A percentile compares a stretch with the other conserved stretches of the same genome.
phyloP scores from a whole-genome alignment of 768 basidiomycete species.

The Xerocomus brunneocitrinus region DNA sequence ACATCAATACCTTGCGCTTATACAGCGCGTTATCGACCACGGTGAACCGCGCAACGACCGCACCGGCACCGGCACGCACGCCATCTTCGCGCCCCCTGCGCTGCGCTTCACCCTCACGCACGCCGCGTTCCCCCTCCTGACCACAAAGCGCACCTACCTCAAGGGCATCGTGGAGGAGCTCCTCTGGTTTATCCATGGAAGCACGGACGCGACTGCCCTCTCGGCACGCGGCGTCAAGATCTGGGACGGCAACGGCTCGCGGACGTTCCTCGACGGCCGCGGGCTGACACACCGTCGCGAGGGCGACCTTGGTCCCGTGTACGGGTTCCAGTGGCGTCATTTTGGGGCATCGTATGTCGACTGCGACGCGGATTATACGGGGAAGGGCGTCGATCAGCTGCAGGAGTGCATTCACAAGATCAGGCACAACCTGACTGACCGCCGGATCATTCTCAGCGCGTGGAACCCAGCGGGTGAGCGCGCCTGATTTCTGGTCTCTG shows the following conservation, averaged over 20 bases:
- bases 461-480: constrained; percentile 94
- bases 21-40: constrained; percentile 64
- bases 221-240: constrained; percentile 85
- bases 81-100: constrained; percentile 86
- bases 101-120: constrained; percentile 84
- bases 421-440: constrained; percentile 86
- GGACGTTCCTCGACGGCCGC: constrained; percentile 77
- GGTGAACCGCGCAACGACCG: constrained; percentile 85
- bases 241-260: constrained; percentile 95
- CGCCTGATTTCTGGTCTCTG: neutral
- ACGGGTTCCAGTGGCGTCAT: constrained; percentile 96
- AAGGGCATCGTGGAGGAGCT: constrained; percentile 92
- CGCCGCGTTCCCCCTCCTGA: constrained; percentile 78
- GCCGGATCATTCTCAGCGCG: constrained; percentile 90
- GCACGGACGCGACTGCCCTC: constrained; percentile 74
- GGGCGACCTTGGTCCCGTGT: constrained; percentile 95
- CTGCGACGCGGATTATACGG: constrained; percentile 70
- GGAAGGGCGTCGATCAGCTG: constrained; percentile 90
- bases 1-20: constrained; percentile 82
- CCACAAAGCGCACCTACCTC: constrained; percentile 92
- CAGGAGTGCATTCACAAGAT: constrained; percentile 88
- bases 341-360: constrained; percentile 83
- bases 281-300: constrained; percentile 82
- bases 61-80: constrained; percentile 91
- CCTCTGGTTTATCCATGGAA: constrained; percentile 87